These are phyloP conservation scores for Cladosporium sp. DNA, from an alignment of 2,329 filamentous ascomycete species.

Conservation along the genomic window DNA sequence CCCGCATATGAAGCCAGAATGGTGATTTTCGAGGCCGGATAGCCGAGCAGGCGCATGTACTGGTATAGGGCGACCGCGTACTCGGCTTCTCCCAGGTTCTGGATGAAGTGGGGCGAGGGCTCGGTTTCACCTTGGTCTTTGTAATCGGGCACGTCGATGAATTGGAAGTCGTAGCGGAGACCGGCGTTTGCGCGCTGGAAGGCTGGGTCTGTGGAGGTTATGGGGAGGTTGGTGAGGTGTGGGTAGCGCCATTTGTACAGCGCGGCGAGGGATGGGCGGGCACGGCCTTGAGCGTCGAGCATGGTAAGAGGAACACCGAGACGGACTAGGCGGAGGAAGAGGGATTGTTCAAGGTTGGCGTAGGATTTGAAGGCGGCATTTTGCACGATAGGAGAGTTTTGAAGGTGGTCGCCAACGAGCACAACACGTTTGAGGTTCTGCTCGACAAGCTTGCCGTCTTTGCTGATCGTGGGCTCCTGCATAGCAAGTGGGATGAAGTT, in stretches of 20 bases:
- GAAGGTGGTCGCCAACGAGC: constrained; percentile 89
- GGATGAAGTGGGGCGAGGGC: constrained; percentile 89
- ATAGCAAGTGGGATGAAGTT: constrained; percentile 94
- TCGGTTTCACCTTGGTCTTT: constrained; percentile 84
- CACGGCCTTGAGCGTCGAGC: constrained; percentile 89
- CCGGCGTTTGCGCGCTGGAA: constrained; percentile 83
- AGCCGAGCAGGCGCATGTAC: constrained; percentile 95
- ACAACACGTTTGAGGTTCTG: constrained; percentile 81
- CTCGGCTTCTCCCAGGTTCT: constrained; percentile 94
- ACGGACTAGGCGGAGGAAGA: constrained; percentile 86
- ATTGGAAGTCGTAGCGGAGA: constrained; percentile 92
- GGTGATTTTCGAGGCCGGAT: constrained; percentile 76
- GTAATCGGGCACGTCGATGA: constrained; percentile 92
- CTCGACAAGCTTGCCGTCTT: constrained; percentile 45
- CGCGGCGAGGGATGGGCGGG: constrained; percentile 77
- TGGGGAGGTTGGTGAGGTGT: constrained; percentile 71
- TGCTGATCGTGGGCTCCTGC: constrained; percentile 54
- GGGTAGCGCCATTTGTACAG: constrained; percentile 94
- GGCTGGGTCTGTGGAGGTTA: constrained; percentile 63
- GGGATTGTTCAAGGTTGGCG: constrained; percentile 90
- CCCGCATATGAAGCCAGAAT: constrained; percentile 94
- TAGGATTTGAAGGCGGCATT: constrained; percentile 92
- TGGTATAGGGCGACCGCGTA: constrained; percentile 94
- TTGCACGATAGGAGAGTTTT: constrained; percentile 94
- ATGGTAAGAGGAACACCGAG: constrained; percentile 87